These are phyloP conservation scores for Pythium scleroteichum DNA, from an alignment of 352 stramenopile genomes.

Conservation along the genomic window DNA sequence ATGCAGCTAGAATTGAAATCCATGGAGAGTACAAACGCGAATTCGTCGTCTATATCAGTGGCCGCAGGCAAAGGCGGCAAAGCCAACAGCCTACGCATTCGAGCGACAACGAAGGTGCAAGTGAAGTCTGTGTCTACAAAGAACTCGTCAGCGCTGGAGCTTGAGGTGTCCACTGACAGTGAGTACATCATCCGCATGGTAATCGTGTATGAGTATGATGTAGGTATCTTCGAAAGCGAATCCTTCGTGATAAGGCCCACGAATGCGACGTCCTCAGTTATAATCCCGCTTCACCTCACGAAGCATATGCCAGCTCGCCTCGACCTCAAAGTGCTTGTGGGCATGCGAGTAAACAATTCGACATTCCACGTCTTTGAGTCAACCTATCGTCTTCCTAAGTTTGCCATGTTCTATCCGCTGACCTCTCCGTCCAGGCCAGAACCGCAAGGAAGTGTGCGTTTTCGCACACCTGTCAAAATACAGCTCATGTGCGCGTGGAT, in stretches of 20 bases:
- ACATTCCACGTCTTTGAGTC: conserved; percentile 90
- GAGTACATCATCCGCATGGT: conserved; percentile 89
- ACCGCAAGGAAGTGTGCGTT: conserved; percentile 59
- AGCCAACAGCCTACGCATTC: conserved; percentile 45
- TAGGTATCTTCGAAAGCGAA: conserved; percentile 86
- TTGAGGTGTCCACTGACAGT: conserved; percentile 83
- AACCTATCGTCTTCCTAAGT: conserved; percentile 78
- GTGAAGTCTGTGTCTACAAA: conserved; percentile 60
- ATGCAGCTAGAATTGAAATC: conserved; percentile 79
- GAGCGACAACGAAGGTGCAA: conserved; percentile 56
- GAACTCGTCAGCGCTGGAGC: conserved; percentile 59
- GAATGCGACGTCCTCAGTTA: conserved; percentile 43
- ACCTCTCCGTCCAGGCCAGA: conserved; percentile 28
- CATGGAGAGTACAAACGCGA: conserved; percentile 51
- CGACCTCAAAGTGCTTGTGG: conserved; percentile 77
- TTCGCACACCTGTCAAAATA: conserved; percentile 69
- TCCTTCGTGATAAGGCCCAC: conserved; percentile 67
- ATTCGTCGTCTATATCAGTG: conserved; percentile 11
- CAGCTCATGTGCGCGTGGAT: conserved; percentile 78
- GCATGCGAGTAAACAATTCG: conserved; percentile 71
- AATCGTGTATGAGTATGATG: conserved; percentile 84
- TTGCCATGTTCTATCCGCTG: conserved; percentile 79
- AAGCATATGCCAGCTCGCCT: conserved; percentile 72
- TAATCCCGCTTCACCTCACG: conserved; percentile 55
- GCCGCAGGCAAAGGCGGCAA: conserved; percentile 38